Percentiles rank a stretch among this genome's conserved stretches.
These are phyloP conservation scores for Draba incana DNA, from an alignment of 345 rosid species.

Conservation along the genomic window DNA sequence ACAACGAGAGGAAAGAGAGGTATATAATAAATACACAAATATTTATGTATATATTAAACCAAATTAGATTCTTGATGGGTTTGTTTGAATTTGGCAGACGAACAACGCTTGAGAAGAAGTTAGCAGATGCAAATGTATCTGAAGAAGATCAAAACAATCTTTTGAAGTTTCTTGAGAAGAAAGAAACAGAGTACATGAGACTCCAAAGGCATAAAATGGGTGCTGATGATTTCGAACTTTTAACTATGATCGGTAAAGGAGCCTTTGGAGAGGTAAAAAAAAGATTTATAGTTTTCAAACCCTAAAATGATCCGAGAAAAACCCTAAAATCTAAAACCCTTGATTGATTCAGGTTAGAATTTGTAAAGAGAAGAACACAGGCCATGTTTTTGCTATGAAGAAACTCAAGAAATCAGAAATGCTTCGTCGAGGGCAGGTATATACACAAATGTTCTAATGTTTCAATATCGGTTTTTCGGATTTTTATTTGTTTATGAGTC, in stretches of 20 bases:
- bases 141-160: conserved; percentile 92
- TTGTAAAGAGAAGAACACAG: conserved; percentile 78
- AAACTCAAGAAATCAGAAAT: conserved; percentile 87
- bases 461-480: neutral
- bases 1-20: conserved; percentile 75
- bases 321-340: neutral
- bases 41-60: neutral
- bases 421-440: conserved; percentile 95
- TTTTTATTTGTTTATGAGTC: conserved; percentile 13
- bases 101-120: conserved; percentile 65
- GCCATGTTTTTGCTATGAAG: conserved; percentile 92
- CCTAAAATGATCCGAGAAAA: neutral
- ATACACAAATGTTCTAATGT: neutral
- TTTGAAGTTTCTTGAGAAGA: conserved; percentile 83
- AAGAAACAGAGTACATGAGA: conserved; percentile 96
- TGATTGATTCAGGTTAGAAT: conserved; percentile 66
- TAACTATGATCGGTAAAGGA: conserved; percentile 85
- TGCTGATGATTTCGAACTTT: conserved; percentile 80
- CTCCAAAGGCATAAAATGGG: conserved; percentile 95
- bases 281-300: neutral
- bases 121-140: conserved; percentile 91
- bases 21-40: conserved; percentile 1
- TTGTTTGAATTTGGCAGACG: conserved; percentile 49
- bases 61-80: neutral
- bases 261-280: conserved; percentile 74